Percentiles rank a stretch among this genome's conserved stretches.
These are phyloP conservation scores for Cladophialophora immunda DNA, from an alignment of 2,329 filamentous ascomycete genomes.

Conservation along the genomic window DNA sequence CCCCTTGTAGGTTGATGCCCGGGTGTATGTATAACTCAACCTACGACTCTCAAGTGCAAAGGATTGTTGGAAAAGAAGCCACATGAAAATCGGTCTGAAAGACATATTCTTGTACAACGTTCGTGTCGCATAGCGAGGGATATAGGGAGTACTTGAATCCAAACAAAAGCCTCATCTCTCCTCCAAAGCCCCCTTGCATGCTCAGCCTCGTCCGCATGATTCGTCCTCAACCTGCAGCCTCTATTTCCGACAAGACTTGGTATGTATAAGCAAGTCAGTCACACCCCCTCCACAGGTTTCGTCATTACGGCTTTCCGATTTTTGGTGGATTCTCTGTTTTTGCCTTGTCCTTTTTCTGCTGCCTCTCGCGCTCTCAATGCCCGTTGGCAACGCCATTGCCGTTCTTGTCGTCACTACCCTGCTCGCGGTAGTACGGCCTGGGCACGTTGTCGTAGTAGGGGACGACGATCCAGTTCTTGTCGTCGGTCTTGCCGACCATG, in stretches of 20 bases:
- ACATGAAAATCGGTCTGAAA: neutral
- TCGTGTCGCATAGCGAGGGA: neutral
- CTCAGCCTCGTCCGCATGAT: neutral
- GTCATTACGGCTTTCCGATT: neutral
- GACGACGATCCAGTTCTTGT: conserved; percentile 56
- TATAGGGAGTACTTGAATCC: neutral
- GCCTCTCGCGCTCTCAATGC: conserved; percentile 4
- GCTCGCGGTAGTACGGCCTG: conserved; percentile 36
- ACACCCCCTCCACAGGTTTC: neutral
- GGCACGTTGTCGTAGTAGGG: conserved; percentile 61
- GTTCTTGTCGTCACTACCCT: neutral
- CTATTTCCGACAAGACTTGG: no score
- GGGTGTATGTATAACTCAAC: neutral
- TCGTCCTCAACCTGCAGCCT: no score
- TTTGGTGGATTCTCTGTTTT: neutral
- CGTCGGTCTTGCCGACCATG: conserved; percentile 56
- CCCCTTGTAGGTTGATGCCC: neutral
- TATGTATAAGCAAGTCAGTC: no score
- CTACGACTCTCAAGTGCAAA: neutral
- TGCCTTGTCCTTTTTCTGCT: neutral
- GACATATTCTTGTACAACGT: conserved; percentile 1
- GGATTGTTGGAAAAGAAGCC: neutral
- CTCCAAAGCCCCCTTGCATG: neutral
- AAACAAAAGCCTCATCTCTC: neutral
- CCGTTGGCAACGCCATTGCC: conserved; percentile 18